Percentiles rank a stretch among this genome's conserved stretches.
phyloP scores from a whole-genome alignment of 768 basidiomycete species.

The Podaxis pistillaris region DNA sequence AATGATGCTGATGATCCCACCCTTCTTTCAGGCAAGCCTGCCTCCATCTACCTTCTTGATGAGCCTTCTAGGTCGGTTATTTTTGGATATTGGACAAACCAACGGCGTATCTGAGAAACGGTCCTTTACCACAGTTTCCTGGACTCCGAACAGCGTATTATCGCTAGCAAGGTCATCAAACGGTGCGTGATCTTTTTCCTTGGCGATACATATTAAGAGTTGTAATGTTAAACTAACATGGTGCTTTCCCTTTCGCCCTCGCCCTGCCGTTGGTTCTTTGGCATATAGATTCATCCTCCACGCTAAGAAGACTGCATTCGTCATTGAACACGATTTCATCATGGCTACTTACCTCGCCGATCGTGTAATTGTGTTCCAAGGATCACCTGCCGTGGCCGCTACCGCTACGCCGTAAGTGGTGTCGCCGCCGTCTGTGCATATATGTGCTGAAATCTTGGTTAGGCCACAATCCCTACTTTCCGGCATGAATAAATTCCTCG shows the following conservation, averaged over 20 bases:
- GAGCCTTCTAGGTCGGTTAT: slow-evolving; percentile 78
- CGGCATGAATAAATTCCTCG: slow-evolving; percentile 98
- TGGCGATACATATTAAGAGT: background rate
- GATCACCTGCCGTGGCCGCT: slow-evolving; percentile 81
- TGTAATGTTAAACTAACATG: background rate
- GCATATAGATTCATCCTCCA: slow-evolving; percentile 83
- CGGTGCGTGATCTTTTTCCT: slow-evolving; percentile 44
- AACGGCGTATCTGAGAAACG: background rate
- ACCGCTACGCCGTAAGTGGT: slow-evolving; percentile 83
- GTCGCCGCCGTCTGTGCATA: background rate
- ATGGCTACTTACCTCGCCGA: slow-evolving; percentile 99
- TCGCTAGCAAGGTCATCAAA: slow-evolving; percentile 97
- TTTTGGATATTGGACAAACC: background rate
- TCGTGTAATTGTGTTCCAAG: slow-evolving; percentile 92
- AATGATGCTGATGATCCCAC: background rate
- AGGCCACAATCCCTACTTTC: slow-evolving; percentile 93
- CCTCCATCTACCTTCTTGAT: slow-evolving; percentile 91
- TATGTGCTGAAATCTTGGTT: background rate
- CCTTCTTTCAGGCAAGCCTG: slow-evolving; percentile 56
- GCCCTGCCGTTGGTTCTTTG: background rate
- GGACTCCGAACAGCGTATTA: slow-evolving; percentile 99
- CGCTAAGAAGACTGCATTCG: slow-evolving; percentile 95
- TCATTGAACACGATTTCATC: slow-evolving; percentile 99
- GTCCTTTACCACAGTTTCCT: slow-evolving; percentile 60
- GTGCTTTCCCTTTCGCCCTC: background rate